Base-by-base conservation (phyloP, 768 basidiomycete genomes). In the Tricholoma bakamatsutake region DNA sequence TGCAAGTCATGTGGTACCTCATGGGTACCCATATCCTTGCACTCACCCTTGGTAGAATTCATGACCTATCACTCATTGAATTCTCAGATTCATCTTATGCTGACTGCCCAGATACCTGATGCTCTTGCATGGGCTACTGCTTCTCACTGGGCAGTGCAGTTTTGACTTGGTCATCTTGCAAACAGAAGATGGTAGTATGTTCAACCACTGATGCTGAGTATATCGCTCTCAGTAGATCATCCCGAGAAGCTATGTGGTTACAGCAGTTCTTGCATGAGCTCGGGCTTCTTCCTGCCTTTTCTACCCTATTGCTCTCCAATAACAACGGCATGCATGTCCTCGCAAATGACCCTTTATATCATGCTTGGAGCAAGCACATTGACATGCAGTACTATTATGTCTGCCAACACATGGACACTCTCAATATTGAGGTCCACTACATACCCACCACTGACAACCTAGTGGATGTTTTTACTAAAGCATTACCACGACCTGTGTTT, bases 321-420 rank as follows among this genome's bases (percentile, higher is more conserved):
- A 78, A 76, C 57, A 59, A 67, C 12, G 67, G 66, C 1, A 62
- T 72, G 0, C 71, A 70, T 24, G 53, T 50, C 2, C 60, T 75
- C 2, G 52, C 69, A 0, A 56, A 63, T 1, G 69, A 77, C 47
- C 63, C 71, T 1, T 51, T 59, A 5, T 62, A 62, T 55, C 73
- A 76, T 48, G 39, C 57, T 0, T 57, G 69, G 17, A 62, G 67
- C 5, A 76, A 74, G 56, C 77, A 78, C 59, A 71, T 78, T 43
- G 67, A 74, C 21, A 61, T 76, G 13, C 55, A 64, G 5, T 69
- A 73, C 52, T 72, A 78, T 54, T 71, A 65, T 49, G 52, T 75
- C 15, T 60, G 67, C 1, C 65, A 34, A 34, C 2, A 10, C 3
- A 2, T 34, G 21, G 21, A 24, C 21, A 12, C 34, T 34, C 34